Base-by-base conservation (phyloP, 306 rosid species). In the Dalbergia cochinchinensis region DNA sequence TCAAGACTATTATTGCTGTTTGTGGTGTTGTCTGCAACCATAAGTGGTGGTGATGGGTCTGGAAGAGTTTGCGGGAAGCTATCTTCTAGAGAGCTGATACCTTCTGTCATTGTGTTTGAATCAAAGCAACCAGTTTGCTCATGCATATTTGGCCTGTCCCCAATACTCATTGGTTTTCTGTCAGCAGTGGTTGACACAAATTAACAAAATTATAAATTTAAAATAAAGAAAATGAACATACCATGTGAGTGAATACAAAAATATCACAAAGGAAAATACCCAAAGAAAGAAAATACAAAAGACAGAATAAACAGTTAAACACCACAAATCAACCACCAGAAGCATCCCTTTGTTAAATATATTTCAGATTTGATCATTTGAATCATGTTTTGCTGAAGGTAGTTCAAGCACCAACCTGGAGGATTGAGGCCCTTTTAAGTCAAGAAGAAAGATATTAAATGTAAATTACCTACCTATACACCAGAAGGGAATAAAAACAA, bases 101-200 rank as follows among this genome's bases (percentile, higher is more conserved):
- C 84, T 67, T 88, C 96, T 65, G 87, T 51, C 80, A 82, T 81
- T 78, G 85, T 53, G 81, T 79, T 83, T 73, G 93, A 86, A 78
- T 94, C 97, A 86, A 86, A 91, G 78, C 92, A 85, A 79, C 86
- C 78, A 61, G 69, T 67, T 48, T 83, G 87, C 16, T 86, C 89
- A 83, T 83, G 84, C 89, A 83, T 80, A 54, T 80, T 71, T 80
- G 73, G 72, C 84, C 48, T 80, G 83, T 77, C 79, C 67, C 68
- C 84, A 61, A 65, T 53, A 79, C 74, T 82, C 79, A 44, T 65
- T 55, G 51, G 3, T 71, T 55, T 70, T 63, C 33, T 82, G 73
- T 80, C 85, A 76, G 79, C 68, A 64, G 63, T 64, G 69, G 83
- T 77, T 84, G 78, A 79, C 77, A 76, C 68, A 73, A 51, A 76